Conservation (phyloP, 331 rosid species). For the Quercus tomentella region DNA sequence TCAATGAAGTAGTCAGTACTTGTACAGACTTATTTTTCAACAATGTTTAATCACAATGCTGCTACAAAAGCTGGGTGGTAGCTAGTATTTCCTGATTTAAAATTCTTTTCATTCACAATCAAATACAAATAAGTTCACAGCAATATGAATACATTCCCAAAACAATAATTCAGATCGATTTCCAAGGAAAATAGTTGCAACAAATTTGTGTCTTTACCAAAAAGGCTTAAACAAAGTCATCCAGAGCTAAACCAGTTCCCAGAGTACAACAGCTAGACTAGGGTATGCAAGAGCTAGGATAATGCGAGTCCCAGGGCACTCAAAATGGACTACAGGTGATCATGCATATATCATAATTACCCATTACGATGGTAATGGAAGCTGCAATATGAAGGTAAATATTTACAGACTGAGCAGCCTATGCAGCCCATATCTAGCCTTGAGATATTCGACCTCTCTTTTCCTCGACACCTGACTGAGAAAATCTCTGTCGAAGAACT, state of each 20-base stretch:
- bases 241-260: background rate
- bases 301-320: background rate
- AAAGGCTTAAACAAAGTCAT: background rate
- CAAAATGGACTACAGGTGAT: background rate
- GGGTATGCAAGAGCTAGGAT: background rate
- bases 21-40: too few species aligned
- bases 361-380: background rate
- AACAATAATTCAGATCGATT: background rate
- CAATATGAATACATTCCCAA: too few species aligned
- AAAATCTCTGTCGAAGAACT: conserved; percentile 65
- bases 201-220: background rate
- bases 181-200: background rate
- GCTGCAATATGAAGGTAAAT: background rate
- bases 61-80: too few species aligned
- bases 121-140: too few species aligned
- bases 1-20: too few species aligned
- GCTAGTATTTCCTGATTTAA: too few species aligned
- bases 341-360: background rate
- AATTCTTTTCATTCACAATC: too few species aligned
- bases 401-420: background rate
- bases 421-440: background rate
- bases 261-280: background rate
- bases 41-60: too few species aligned
- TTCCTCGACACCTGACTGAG: conserved; percentile 87
- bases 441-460: conserved; percentile 41